Percentiles rank a stretch among this genome's conserved stretches.
phyloP scores from a whole-genome alignment of 2,329 filamentous ascomycete species.

The Pseudogymnoascus sp. region DNA sequence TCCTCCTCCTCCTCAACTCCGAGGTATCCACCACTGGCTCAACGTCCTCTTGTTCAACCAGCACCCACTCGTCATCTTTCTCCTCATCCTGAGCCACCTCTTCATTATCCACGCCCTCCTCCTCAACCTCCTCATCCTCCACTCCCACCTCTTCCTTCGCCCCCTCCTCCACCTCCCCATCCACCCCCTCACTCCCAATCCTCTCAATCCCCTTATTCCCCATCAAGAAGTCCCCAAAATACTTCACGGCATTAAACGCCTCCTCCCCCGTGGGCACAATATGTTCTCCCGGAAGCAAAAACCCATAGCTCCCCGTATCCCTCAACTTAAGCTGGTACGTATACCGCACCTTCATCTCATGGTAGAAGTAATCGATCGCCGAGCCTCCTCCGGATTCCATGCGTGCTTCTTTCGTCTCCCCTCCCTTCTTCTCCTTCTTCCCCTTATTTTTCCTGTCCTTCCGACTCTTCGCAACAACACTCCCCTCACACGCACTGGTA shows the following conservation, averaged over 20 bases:
- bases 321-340: conserved; percentile 92
- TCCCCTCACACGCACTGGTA: conserved; percentile 79
- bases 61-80: background rate
- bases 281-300: conserved; percentile 75
- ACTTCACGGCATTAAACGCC: conserved; percentile 72
- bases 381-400: conserved; percentile 75
- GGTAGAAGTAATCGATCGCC: conserved; percentile 92
- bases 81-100: background rate
- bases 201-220: conserved; percentile 60
- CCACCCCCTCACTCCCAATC: conserved; percentile 20
- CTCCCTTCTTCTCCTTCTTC: conserved; percentile 30
- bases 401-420: conserved; percentile 35
- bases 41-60: conserved; percentile 10
- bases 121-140: conserved; percentile 16
- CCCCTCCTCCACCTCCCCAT: conserved; percentile 29
- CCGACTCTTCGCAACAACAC: conserved; percentile 39
- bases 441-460: conserved; percentile 18
- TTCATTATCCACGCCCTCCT: conserved; percentile 11
- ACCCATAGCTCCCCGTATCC: conserved; percentile 90
- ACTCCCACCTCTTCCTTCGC: conserved; percentile 21
- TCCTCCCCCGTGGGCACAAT: conserved; percentile 89
- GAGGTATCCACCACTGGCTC: conserved; percentile 18
- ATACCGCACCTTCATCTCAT: conserved; percentile 72
- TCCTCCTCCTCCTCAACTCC: conserved; percentile 22
- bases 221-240: conserved; percentile 73